Percentiles rank a stretch among this genome's conserved stretches.
These are phyloP conservation scores for Bruguiera sexangula DNA, from an alignment of 345 rosid species.

Conservation along the genomic window DNA sequence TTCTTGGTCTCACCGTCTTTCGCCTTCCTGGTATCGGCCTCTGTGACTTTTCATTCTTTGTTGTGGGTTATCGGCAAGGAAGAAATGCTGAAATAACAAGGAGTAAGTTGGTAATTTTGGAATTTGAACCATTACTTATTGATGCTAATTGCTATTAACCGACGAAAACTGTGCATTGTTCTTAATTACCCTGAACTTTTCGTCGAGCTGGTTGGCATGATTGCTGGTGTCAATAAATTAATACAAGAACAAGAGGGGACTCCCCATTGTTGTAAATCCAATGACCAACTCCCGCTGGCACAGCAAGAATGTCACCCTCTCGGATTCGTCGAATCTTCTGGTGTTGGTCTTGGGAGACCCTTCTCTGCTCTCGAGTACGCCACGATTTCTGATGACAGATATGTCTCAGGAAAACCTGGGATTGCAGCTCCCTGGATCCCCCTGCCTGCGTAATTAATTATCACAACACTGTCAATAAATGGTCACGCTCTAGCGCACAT, in stretches of 20 bases:
- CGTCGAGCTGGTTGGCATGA: slow-evolving; percentile 41
- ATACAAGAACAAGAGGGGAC: slow-evolving; percentile 31
- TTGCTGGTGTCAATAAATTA: slow-evolving; percentile 29
- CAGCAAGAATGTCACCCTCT: slow-evolving; percentile 39
- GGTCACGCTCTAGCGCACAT: neutral
- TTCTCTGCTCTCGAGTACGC: neutral
- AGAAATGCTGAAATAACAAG: neutral
- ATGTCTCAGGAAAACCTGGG: slow-evolving; percentile 42
- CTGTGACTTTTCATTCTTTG: slow-evolving; percentile 2
- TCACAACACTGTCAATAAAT: neutral
- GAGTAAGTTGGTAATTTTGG: no score
- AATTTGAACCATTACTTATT: no score
- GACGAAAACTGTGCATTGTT: no score
- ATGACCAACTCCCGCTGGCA: slow-evolving; percentile 41
- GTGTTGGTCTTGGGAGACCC: slow-evolving; percentile 22
- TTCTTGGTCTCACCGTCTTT: neutral
- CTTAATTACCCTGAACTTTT: slow-evolving; percentile 27
- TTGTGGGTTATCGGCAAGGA: slow-evolving; percentile 47
- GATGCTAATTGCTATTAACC: no score
- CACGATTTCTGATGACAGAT: slow-evolving; percentile 20
- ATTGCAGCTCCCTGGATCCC: slow-evolving; percentile 29
- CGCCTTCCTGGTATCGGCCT: neutral
- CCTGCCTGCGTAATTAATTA: slow-evolving; percentile 9
- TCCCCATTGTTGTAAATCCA: slow-evolving; percentile 49
- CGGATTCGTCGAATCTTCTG: slow-evolving; percentile 33